Conservation (phyloP, 2,329 filamentous ascomycete species). For the Daldinia sp. region DNA sequence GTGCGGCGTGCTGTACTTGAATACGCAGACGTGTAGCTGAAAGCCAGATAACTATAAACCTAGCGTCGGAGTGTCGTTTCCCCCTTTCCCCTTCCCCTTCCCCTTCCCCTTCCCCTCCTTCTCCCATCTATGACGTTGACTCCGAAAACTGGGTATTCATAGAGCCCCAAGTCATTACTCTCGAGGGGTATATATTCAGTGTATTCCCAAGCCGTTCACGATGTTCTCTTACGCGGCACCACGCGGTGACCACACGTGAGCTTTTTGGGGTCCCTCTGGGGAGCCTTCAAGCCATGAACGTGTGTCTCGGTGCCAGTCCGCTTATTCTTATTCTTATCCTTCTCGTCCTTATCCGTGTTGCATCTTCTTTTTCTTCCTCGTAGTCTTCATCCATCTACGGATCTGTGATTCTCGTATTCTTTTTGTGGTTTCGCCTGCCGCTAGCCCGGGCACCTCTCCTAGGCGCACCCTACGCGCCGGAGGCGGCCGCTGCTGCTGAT, state of each 20-base stretch:
- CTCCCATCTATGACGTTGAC: not conserved
- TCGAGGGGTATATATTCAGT: not conserved
- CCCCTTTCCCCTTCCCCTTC: not conserved
- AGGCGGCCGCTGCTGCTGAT: constrained; percentile 56
- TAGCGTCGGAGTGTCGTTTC: not conserved
- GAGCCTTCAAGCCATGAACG: constrained; percentile 15
- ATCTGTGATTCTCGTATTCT: not conserved
- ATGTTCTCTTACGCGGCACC: not conserved
- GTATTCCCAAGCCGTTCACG: not conserved
- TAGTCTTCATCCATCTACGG: not conserved
- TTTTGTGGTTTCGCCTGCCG: not conserved
- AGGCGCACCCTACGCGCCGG: constrained; percentile 47
- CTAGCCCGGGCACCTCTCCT: not conserved
- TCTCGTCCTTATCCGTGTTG: not conserved
- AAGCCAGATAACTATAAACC: not conserved
- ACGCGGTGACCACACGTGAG: constrained; percentile 5
- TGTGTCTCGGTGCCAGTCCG: no score
- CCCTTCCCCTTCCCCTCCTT: not conserved
- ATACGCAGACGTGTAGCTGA: not conserved
- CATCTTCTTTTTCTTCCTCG: not conserved
- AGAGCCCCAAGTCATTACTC: not conserved
- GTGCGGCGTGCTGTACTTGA: not conserved
- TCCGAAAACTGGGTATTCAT: not conserved
- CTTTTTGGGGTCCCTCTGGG: constrained; percentile 3
- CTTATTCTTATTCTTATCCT: not conserved